Evolutionary conservation across 2,329 filamentous ascomycete species (phyloP).

Genomic region (Fusarium mangiferae): DNA sequence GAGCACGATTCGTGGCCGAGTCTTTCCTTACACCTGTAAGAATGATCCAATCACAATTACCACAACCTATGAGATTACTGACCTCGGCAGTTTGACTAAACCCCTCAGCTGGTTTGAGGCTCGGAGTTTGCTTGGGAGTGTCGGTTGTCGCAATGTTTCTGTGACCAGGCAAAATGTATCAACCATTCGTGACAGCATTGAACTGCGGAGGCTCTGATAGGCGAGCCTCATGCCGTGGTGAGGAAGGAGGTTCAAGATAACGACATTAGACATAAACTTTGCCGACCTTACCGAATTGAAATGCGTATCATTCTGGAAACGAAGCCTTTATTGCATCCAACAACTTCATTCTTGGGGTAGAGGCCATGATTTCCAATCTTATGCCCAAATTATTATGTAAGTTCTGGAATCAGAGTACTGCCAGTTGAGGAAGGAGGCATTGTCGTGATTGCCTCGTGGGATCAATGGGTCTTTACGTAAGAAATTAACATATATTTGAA

Average conservation of each 20-base stretch:
- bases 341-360: neutral
- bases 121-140: slow-evolving; percentile 30
- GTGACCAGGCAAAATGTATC: slow-evolving; percentile 20
- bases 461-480: neutral
- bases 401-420: neutral
- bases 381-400: neutral
- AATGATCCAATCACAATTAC: neutral
- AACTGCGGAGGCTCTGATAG: slow-evolving; percentile 12
- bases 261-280: slow-evolving; percentile 40
- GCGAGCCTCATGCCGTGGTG: slow-evolving; percentile 12
- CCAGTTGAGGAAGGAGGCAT: neutral
- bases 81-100: slow-evolving; percentile 50
- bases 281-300: slow-evolving; percentile 32
- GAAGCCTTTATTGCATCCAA: neutral
- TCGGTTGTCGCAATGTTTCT: slow-evolving; percentile 21
- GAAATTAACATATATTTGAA: neutral
- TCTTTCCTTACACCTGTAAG: slow-evolving; percentile 94
- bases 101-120: slow-evolving; percentile 36
- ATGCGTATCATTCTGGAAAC: slow-evolving; percentile 30
- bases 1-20: slow-evolving; percentile 97
- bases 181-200: slow-evolving; percentile 20
- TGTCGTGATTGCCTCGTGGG: neutral
- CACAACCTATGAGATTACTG: neutral
- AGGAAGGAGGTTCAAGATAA: slow-evolving; percentile 23
- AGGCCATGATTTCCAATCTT: neutral